These are phyloP conservation scores for Pseudovirgaria hyperparasitica DNA, from an alignment of 2,329 filamentous ascomycete species.

Conservation along the genomic window DNA sequence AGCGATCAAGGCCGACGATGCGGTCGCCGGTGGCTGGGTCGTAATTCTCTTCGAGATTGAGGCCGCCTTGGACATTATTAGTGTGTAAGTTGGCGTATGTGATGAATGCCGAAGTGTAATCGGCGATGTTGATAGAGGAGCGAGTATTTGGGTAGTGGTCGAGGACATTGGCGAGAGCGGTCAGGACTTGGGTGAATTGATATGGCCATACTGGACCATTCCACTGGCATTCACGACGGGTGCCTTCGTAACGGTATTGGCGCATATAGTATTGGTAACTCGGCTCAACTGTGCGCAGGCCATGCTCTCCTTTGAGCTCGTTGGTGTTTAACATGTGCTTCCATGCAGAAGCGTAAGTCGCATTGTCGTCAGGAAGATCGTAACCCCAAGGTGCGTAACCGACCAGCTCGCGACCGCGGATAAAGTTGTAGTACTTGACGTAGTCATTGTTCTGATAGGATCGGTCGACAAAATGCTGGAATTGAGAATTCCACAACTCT, in stretches of 20 bases:
- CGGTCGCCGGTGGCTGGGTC: constrained; percentile 28
- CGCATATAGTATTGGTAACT: constrained; percentile 34
- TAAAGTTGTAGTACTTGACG: constrained; percentile 27
- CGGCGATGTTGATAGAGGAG: constrained; percentile 13
- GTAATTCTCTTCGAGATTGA: constrained; percentile 33
- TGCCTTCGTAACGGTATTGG: constrained; percentile 28
- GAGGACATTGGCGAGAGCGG: constrained; percentile 29
- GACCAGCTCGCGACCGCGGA: constrained; percentile 31
- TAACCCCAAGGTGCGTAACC: constrained; percentile 33
- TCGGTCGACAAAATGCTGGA: constrained; percentile 33
- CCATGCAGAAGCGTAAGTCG: constrained; percentile 25
- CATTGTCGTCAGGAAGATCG: constrained; percentile 27
- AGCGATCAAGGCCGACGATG: constrained; percentile 29
- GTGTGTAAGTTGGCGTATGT: constrained; percentile 30
- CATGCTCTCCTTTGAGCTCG: constrained; percentile 21
- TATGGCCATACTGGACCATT: constrained; percentile 34
- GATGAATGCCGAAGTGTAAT: constrained; percentile 25
- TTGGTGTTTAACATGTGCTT: constrained; percentile 22
- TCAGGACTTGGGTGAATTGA: constrained; percentile 29
- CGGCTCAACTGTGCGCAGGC: constrained; percentile 31
- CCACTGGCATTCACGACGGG: constrained; percentile 30
- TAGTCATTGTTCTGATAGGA: constrained; percentile 25
- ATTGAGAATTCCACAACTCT: constrained; percentile 31
- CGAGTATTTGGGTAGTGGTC: constrained; percentile 24
- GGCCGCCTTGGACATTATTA: constrained; percentile 16